Evolutionary conservation across 2,329 filamentous ascomycete species (phyloP), one percentile per base, ranked within the genome.

Genomic region (Calonectria hawksworthii): DNA sequence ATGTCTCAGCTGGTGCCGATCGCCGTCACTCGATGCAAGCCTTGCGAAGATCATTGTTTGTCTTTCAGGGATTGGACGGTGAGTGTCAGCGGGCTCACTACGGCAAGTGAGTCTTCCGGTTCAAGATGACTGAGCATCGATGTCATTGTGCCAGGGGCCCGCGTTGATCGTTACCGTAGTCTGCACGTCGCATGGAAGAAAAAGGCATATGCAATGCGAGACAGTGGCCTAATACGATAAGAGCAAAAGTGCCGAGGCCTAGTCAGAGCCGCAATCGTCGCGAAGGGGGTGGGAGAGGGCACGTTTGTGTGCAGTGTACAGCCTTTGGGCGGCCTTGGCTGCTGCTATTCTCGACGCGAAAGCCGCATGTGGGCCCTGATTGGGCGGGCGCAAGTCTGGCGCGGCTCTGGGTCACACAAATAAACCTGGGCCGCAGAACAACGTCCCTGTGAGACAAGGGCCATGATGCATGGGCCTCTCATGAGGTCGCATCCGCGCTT

Each of bases 301-400:
- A 47, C 56, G 34, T 63, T 63, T 63, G 34, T 28, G 34, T 41
- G 56, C 36, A 41, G 23, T 26, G 68, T 61, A 69, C 68, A 61
- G 64, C 34, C 47, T 59, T 65, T 38, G 59, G 56, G 66, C 54
- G 32, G 47, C 30, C 67, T 32, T 32, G 34, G 38, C 72, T 61
- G 67, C 61, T 75, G 66, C 75, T 74, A 76, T 76, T 76, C 70
- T 78, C 50, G 68, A 75, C 56, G 38, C 50, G 23, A n/a, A 50
- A 14, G 47, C 65, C 52, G 13, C 50, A 63, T 66, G 59, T 32
- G n/a, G 30, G 51, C 68, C 36, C 38, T 44, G 56, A 80, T 76
- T 80, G 74, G 68, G 66, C 69, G 68, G 66, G 47, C 41, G 28
- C 18, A 32, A 63, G 36, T 44, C 65, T 63, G 50, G 41, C 32